Base-by-base conservation (phyloP, 2,329 filamentous ascomycete genomes). In the Lasiodiplodia theobromae region DNA sequence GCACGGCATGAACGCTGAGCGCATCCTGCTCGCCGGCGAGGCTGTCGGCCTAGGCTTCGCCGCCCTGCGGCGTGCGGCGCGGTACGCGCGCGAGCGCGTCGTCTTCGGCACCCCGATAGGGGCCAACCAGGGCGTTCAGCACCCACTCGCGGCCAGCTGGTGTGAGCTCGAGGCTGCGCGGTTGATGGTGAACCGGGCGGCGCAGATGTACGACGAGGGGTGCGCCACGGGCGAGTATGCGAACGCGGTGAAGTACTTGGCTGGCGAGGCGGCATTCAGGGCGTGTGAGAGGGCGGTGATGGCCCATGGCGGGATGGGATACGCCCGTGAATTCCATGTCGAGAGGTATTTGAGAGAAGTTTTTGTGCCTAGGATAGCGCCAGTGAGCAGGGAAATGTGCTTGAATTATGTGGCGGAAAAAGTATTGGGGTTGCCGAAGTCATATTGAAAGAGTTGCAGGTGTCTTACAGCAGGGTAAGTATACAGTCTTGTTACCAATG, bases 31-130 rank as follows among this genome's bases (percentile, higher is more conserved):
- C 0, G 92, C 92, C 1, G 92, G 92, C 34, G 92, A 96, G 80
- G 92, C 93, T 0, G 83, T 96, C 0, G 92, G 93, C 0, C 81
- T 96, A 0, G 93, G 92, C 0, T 96, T 95, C 73, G 91, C 89
- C 0, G 92, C 82, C 1, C 74, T 84, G 2, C 68, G 69, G 11
- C 79, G 0, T 70, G 2, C 68, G 69, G 11, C 79, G 0, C 70
- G 77, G 4, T 87, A 87, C 70, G 84, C 86, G 1, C 73, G 77
- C 11, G 82, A 85, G 23, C 77, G 85, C 40, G 72, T 80, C 3
- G 86, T 89, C 0, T 89, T 89, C 71, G 84, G 85, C 0, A 79
- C 86, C 2, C 83, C 86, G 0, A 88, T 89, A 56, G 87, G 87
- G 0, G 81, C 85, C 76, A 89, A 89, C 68, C 87, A 89, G 72